phyloP scores from a whole-genome alignment of 306 rosid genomes.

The Lotus japonicus region DNA sequence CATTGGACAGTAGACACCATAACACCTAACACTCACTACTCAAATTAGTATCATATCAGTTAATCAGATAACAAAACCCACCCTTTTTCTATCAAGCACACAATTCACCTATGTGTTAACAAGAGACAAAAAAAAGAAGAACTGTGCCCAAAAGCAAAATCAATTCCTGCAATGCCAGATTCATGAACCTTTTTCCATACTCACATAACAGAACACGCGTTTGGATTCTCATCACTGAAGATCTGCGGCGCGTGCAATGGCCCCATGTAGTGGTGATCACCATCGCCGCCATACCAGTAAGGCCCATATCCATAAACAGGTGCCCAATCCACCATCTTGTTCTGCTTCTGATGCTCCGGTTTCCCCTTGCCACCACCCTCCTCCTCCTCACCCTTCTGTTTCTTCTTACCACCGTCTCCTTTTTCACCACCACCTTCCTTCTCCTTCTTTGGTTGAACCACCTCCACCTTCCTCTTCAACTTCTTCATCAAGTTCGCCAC shows the following conservation, averaged over 20 bases:
- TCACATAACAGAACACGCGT: constrained; percentile 75
- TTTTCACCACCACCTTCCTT: constrained; percentile 2
- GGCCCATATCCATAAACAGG: too few species aligned
- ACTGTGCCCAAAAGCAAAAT: not conserved
- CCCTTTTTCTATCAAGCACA: not conserved
- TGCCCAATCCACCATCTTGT: constrained; percentile 27
- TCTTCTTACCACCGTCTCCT: constrained; percentile 27
- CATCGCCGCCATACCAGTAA: constrained; percentile 13
- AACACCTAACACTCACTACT: not conserved
- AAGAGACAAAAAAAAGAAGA: too few species aligned
- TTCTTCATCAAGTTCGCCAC: constrained; percentile 33
- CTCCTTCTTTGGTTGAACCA: constrained; percentile 50
- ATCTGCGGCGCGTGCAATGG: constrained; percentile 44
- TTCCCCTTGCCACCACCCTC: constrained; percentile 7
- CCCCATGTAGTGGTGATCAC: constrained; percentile 6
- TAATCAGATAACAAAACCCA: not conserved
- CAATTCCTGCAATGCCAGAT: not conserved
- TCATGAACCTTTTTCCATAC: not conserved
- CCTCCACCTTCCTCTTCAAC: constrained; percentile 54
- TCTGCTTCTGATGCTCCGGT: constrained; percentile 32
- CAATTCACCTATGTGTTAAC: too few species aligned
- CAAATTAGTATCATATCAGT: not conserved
- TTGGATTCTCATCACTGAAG: constrained; percentile 86
- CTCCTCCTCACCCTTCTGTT: not conserved
- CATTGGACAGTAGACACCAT: not conserved